These are phyloP conservation scores for Fonsecaea monophora DNA, from an alignment of 2,329 filamentous ascomycete genomes.

Conservation along the genomic window DNA sequence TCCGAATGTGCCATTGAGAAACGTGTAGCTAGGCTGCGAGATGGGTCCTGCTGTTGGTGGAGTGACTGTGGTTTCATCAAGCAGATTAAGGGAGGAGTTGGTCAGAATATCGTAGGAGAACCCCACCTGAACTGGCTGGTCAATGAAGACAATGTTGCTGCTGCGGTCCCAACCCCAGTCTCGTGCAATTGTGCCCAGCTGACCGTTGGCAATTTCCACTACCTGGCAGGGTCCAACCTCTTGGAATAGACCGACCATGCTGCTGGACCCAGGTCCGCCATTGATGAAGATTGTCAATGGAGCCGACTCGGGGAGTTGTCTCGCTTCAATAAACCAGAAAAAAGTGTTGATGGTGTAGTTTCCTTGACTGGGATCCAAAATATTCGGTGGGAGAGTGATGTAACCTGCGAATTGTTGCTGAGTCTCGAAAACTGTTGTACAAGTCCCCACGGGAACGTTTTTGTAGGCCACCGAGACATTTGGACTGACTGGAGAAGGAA, in stretches of 20 bases:
- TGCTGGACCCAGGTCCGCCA: conserved; percentile 61
- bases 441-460: conserved; percentile 64
- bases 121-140: conserved; percentile 58
- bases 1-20: conserved; percentile 65
- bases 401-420: conserved; percentile 76
- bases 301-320: conserved; percentile 53
- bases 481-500: conserved; percentile 65
- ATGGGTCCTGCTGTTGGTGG: conserved; percentile 44
- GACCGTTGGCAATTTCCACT: conserved; percentile 50
- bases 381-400: conserved; percentile 63
- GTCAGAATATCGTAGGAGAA: conserved; percentile 57
- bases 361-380: conserved; percentile 42
- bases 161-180: conserved; percentile 60
- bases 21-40: conserved; percentile 44
- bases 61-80: conserved; percentile 43
- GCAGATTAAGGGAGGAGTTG: conserved; percentile 52
- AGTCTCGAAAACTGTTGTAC: conserved; percentile 67
- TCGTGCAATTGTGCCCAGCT: conserved; percentile 53
- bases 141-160: conserved; percentile 50
- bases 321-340: conserved; percentile 53
- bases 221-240: conserved; percentile 55
- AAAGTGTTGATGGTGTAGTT: conserved; percentile 48
- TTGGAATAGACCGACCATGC: conserved; percentile 60
- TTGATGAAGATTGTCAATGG: conserved; percentile 61
- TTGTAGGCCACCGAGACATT: conserved; percentile 74